Percentiles rank a stretch among this genome's conserved stretches.
Conservation (phyloP, 371 early-diverging fungal species). For the Dichotomocladium elegans region DNA sequence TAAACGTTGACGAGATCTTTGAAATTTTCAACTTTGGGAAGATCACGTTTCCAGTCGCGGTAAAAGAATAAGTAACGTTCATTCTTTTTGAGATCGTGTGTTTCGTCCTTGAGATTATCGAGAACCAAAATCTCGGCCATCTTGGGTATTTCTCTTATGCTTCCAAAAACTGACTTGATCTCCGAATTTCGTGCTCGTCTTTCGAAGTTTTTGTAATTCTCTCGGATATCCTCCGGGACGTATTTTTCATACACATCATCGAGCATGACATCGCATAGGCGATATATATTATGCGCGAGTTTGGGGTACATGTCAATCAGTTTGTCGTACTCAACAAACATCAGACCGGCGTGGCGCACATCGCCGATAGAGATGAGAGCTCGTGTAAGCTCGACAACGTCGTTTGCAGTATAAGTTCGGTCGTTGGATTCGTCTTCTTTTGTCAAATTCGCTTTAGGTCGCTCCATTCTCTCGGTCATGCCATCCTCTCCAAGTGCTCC, state of each 20-base stretch:
- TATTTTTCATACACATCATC: slow-evolving; percentile 48
- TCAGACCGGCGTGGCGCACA: slow-evolving; percentile 45
- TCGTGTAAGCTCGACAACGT: slow-evolving; percentile 60
- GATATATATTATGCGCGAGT: slow-evolving; percentile 58
- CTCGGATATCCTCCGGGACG: slow-evolving; percentile 27
- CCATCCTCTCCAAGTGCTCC: slow-evolving; percentile 46
- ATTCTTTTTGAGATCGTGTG: slow-evolving; percentile 20
- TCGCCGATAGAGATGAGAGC: slow-evolving; percentile 71
- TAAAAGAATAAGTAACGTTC: slow-evolving; percentile 58
- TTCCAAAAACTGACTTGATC: slow-evolving; percentile 11
- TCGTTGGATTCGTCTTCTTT: slow-evolving; percentile 1
- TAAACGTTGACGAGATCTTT: slow-evolving; percentile 42
- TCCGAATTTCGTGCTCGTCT: slow-evolving; percentile 26
- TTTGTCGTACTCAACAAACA: slow-evolving; percentile 55
- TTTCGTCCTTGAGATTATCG: slow-evolving; percentile 22
- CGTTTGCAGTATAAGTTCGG: slow-evolving; percentile 36
- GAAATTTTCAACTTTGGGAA: slow-evolving; percentile 32
- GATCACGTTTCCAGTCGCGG: slow-evolving; percentile 46
- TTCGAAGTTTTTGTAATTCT: slow-evolving; percentile 9
- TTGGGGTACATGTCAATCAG: slow-evolving; percentile 58
- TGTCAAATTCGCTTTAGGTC: slow-evolving; percentile 6
- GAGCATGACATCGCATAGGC: slow-evolving; percentile 54
- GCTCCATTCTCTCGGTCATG: slow-evolving; percentile 21
- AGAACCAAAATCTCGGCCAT: slow-evolving; percentile 20
- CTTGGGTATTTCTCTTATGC: slow-evolving; percentile 14